Conservation (phyloP, 225 moss, liverwort and hornwort species). For the Marchantia polymorpha region DNA sequence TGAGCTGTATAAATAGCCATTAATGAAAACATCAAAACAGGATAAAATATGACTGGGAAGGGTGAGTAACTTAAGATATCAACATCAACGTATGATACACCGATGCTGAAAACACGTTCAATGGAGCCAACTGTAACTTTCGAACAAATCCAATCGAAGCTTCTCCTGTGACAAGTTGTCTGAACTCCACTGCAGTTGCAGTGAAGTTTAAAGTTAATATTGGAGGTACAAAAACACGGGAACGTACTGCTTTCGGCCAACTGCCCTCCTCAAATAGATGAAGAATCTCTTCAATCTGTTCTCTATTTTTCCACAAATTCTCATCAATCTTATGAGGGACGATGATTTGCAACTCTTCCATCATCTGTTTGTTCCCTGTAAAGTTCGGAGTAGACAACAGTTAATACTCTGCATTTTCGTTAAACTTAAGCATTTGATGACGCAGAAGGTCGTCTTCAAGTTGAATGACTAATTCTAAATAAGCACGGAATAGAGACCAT, state of each 20-base stretch:
- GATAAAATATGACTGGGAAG: background rate
- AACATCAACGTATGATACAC: background rate
- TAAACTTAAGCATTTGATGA: too few relatives aligned
- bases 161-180: background rate
- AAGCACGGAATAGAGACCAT: too few relatives aligned
- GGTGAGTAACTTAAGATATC: background rate
- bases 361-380: constrained; percentile 49
- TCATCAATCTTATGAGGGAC: constrained; percentile 93
- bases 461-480: too few relatives aligned
- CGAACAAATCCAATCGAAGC: background rate
- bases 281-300: constrained; percentile 81
- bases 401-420: too few relatives aligned
- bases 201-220: background rate
- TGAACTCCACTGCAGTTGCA: background rate
- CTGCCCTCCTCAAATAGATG: constrained; percentile 49
- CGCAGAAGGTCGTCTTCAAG: too few relatives aligned
- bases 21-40: background rate
- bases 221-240: background rate
- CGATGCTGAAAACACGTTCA: background rate
- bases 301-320: constrained; percentile 90
- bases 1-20: constrained; percentile 19
- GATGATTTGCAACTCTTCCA: constrained; percentile 42
- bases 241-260: constrained; percentile 71
- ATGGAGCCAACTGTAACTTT: background rate
- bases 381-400: background rate